Base-by-base conservation (phyloP, 2,329 filamentous ascomycete species). In the Penicillium sclerotiorum region DNA sequence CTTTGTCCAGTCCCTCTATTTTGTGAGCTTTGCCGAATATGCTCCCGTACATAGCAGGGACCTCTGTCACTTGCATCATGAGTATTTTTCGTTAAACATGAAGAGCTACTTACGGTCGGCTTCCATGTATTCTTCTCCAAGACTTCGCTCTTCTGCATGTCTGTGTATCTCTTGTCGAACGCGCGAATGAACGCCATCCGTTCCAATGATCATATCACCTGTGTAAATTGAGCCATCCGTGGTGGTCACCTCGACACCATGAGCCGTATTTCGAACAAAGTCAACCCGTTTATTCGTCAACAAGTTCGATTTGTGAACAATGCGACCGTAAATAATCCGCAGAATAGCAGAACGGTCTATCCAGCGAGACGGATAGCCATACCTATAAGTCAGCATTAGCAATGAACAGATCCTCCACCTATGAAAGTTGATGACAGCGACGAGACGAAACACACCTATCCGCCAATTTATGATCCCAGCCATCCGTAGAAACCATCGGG, bases 91-190 rank as follows among this genome's bases (percentile, higher is more conserved):
- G 8, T 11, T n/a, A 33, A 15, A 25, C 4, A 13, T 21, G 37
- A n/a, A 17, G 11, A 27, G 12, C 5, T n/a, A n/a, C 20, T 23
- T 8, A 39, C 42, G 20, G 5, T 45, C 22, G 23, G 36, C 28
- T 25, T 45, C 42, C 8, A 13, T 35, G 30, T 35, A 45, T 23
- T 45, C 27, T n/a, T 20, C 8, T 15, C 42, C 32, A 36, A 35
- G 17, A 18, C 30, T 21, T 18, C 30, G 21, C 13, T 45, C 42
- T 15, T 12, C 4, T 6, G 42, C 42, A 27, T 28, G 42, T 22
- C 32, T 30, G 35, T n/a, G 17, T 13, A 44, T 44, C 28, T 33
- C 27, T 23, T 44, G n/a, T 23, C 41, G 33, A 21, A 44, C 30
- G 1, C 13, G 17, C 2, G 41, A 44, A 44, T 44, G 41, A 21